Base-by-base conservation (phyloP, 2,329 filamentous ascomycete genomes). In the Bipolaris sorokiniana region DNA sequence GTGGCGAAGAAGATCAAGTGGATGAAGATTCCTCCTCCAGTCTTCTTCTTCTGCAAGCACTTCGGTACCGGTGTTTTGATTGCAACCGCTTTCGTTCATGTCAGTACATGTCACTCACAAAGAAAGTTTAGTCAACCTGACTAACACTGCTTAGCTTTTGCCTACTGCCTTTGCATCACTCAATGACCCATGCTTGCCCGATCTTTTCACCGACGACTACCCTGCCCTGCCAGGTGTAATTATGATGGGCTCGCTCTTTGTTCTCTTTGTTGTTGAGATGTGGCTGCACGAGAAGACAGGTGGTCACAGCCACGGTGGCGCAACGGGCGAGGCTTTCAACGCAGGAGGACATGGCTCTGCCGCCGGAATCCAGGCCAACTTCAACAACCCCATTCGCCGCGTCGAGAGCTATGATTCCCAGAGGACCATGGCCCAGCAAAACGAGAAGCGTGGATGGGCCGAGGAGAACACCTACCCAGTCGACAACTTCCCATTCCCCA, bases 51-150 rank as follows among this genome's bases (percentile, higher is more conserved):
- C 53, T 86, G 84, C 75, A 87, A 87, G 64, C 85, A 87, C 66
- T 77, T 77, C 50, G 75, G 91, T 69, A 95, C 91, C 1, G 91
- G 91, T 57, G 91, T 95, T 18, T 81, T 95, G n/a, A 88, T 95
- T 60, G 90, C 91, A 10, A 95, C 91, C 1, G 90, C 91, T 53
- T 95, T 95, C 69, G 90, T 94, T 23, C 90, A 94, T 77, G 74
- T 77, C 63, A 53, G 74, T 61, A 51, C 18, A 36, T 10, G 7
- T 11, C 46, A 38, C 5, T 13, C 18, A 40, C 36, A 26, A 16
- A 34, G n/a, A 20, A 13, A 20, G 10, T 15, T 16, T 26, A n/a
- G 37, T 34, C 26, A 18, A 34, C 18, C 5, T 38, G 13, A 20
- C 47, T 51, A 28, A 50, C 15, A 7, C 18, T 51, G 2, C 5